Evolutionary conservation across 208 protist genomes (phyloP).

Genomic region (Trypanosoma congolense): DNA sequence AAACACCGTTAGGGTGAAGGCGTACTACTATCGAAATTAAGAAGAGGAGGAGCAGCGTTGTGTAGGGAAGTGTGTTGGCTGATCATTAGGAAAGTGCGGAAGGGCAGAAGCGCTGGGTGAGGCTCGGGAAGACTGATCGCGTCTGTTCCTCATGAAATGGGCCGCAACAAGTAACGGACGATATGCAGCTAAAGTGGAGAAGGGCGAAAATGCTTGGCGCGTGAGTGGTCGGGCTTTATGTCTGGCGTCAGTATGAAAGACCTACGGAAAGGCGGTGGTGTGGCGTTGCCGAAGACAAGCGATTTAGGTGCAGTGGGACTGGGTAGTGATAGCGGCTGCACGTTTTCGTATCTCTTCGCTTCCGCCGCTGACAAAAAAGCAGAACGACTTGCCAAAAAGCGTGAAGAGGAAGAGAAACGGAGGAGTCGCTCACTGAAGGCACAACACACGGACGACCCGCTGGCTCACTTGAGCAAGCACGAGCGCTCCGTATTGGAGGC

Average conservation of each 20-base stretch:
- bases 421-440: slow-evolving; percentile 16
- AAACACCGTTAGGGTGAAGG: no score
- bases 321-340: slow-evolving; percentile 18
- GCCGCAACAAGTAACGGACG: slow-evolving; percentile 28
- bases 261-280: slow-evolving; percentile 58
- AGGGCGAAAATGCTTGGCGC: slow-evolving; percentile 79
- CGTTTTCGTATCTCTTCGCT: slow-evolving; percentile 79
- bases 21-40: no score
- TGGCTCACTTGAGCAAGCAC: slow-evolving; percentile 68
- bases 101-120: no score
- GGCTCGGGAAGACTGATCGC: background rate
- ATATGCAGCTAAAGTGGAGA: slow-evolving; percentile 73
- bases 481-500: slow-evolving; percentile 60
- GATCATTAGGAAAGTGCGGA: no score
- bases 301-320: slow-evolving; percentile 40
- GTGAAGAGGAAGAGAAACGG: slow-evolving; percentile 28
- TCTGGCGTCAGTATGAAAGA: slow-evolving; percentile 70
- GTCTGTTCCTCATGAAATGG: slow-evolving; percentile 12
- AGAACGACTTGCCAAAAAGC: slow-evolving; percentile 40
- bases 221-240: slow-evolving; percentile 85
- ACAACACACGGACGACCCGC: slow-evolving; percentile 18
- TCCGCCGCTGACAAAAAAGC: slow-evolving; percentile 73
- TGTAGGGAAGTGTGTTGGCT: no score
- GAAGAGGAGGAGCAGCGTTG: no score
- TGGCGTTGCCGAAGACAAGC: slow-evolving; percentile 43